A percentile compares a stretch with the other conserved stretches of the same genome.
Conservation (phyloP, 2,329 filamentous ascomycete species). For the Ophiognomonia clavigignenti-juglandacearum region DNA sequence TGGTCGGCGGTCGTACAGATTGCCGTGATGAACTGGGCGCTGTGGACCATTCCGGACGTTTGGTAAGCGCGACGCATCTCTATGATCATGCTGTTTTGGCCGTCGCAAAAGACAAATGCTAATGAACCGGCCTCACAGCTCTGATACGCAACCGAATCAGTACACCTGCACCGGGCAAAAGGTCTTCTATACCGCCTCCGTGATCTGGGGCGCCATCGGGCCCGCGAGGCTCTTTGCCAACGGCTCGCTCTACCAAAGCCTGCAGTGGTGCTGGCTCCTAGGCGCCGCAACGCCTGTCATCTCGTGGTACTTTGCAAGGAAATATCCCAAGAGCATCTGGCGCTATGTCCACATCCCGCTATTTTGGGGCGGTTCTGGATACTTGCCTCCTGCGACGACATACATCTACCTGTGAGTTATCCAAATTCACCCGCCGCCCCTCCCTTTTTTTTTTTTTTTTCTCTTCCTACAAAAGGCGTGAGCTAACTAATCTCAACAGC, state of each 20-base stretch:
- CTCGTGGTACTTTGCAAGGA: conserved; percentile 58
- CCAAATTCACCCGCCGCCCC: not conserved
- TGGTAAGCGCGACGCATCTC: conserved; percentile 36
- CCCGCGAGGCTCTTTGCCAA: conserved; percentile 64
- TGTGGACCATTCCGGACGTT: conserved; percentile 57
- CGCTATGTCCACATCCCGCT: conserved; percentile 65
- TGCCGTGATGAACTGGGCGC: conserved; percentile 61
- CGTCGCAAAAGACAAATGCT: not conserved
- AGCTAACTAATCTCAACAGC: conserved; percentile 4
- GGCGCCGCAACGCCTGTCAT: conserved; percentile 58
- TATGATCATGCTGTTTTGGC: not conserved
- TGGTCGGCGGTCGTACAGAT: conserved; percentile 61
- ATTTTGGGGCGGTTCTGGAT: conserved; percentile 60
- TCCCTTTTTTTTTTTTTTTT: not conserved
- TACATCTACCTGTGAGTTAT: conserved; percentile 58
- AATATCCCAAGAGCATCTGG: conserved; percentile 56
- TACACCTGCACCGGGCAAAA: conserved; percentile 53
- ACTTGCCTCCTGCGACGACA: conserved; percentile 64
- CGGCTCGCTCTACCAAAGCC: conserved; percentile 54
- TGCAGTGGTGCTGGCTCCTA: conserved; percentile 69
- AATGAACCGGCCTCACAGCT: conserved; percentile 17
- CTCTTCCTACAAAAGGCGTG: not conserved
- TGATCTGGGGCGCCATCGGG: conserved; percentile 71
- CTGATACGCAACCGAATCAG: conserved; percentile 44
- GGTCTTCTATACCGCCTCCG: conserved; percentile 62